Percentiles rank a stretch among this genome's conserved stretches.
These are phyloP conservation scores for Leptoxyphium fumago DNA, from an alignment of 2,329 filamentous ascomycete species.

Conservation along the genomic window DNA sequence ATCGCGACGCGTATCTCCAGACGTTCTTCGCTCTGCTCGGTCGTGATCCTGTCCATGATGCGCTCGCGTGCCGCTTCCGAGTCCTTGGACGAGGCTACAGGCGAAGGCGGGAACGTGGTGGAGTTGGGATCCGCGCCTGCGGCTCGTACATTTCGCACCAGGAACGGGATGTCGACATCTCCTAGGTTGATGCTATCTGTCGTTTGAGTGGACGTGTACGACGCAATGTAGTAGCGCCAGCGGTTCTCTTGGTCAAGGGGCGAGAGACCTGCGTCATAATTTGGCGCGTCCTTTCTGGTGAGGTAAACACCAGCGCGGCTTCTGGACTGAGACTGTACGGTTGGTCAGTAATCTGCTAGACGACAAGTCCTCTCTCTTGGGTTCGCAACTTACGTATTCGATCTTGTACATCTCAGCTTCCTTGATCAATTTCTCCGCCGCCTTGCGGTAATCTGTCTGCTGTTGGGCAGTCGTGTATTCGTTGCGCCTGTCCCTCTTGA, in stretches of 20 bases:
- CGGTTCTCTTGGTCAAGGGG: constrained; percentile 35
- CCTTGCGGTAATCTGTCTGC: constrained; percentile 81
- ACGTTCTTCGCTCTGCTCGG: constrained; percentile 25
- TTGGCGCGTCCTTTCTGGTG: constrained; percentile 71
- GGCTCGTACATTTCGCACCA: constrained; percentile 24
- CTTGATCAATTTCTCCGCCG: constrained; percentile 83
- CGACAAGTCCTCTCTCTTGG: too few species aligned
- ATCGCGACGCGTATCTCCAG: constrained; percentile 31
- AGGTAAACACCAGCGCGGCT: constrained; percentile 62
- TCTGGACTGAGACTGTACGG: constrained; percentile 45
- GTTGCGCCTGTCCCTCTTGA: constrained; percentile 64
- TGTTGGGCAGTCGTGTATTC: constrained; percentile 79
- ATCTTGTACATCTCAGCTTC: constrained; percentile 86
- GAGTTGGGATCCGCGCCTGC: constrained; percentile 19
- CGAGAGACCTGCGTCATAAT: constrained; percentile 57
- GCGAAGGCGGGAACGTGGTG: constrained; percentile 6
- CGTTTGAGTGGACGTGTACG: constrained; percentile 74
- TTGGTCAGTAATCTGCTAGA: constrained; percentile 11
- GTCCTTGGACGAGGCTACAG: constrained; percentile 3
- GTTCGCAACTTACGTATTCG: constrained; percentile 51
- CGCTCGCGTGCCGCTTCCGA: constrained; percentile 5
- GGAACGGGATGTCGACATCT: constrained; percentile 23
- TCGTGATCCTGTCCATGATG: constrained; percentile 12
- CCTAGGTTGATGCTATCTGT: constrained; percentile 38
- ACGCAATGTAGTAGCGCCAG: constrained; percentile 94